Conservation (phyloP, 768 basidiomycete species). For the Kwoniella heveanensis region DNA sequence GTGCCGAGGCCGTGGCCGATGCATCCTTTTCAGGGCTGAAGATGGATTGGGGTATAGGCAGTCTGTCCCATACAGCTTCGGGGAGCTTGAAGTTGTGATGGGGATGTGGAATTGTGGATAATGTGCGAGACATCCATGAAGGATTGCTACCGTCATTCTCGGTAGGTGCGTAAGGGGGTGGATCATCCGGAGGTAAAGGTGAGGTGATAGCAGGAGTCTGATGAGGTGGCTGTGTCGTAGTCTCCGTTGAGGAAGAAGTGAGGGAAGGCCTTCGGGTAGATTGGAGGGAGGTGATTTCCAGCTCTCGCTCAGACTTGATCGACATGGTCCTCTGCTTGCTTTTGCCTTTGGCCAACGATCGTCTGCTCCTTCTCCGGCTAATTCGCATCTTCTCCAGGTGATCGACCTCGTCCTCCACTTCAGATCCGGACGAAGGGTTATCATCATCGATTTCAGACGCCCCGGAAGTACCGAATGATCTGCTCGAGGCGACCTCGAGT, state of each 20-base stretch:
- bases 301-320: constrained; percentile 7
- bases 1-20: background rate
- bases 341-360: constrained; percentile 5
- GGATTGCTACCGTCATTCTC: constrained; percentile 11
- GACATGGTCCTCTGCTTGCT: constrained; percentile 7
- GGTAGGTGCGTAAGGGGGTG: constrained; percentile 47
- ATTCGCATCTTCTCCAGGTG: constrained; percentile 11
- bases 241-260: constrained; percentile 16
- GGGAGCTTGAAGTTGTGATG: constrained; percentile 36
- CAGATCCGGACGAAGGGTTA: constrained; percentile 49
- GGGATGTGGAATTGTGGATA: constrained; percentile 36
- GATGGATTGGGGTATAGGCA: constrained; percentile 31
- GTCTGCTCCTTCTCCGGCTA: constrained; percentile 10
- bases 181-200: constrained; percentile 30
- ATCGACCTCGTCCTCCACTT: constrained; percentile 30
- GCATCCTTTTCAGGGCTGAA: constrained; percentile 12
- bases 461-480: constrained; percentile 18
- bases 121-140: constrained; percentile 45
- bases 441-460: constrained; percentile 47
- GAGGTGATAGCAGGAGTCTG: background rate
- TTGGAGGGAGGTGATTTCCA: constrained; percentile 3
- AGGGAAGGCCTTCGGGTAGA: constrained; percentile 12
- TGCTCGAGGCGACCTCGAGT: constrained; percentile 7
- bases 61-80: constrained; percentile 38
- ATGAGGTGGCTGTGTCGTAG: constrained; percentile 1